A percentile compares a stretch with the other conserved stretches of the same genome.
Evolutionary conservation across 768 basidiomycete genomes (phyloP).

Genomic region (Candolleomyces aberdarensis): DNA sequence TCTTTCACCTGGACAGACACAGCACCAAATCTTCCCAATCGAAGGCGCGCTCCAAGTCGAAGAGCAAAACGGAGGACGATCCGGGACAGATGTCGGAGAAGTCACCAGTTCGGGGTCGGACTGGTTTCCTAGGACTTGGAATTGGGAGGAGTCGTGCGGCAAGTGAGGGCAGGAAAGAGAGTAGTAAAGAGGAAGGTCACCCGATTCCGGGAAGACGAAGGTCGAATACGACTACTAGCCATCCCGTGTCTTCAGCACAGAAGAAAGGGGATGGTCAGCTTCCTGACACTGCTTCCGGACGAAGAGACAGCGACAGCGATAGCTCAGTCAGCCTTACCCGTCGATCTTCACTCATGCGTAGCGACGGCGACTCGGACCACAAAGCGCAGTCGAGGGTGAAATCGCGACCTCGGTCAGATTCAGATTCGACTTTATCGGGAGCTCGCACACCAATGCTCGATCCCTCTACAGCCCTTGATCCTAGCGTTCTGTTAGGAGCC

Average conservation of each 20-base stretch:
- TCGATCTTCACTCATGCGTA: neutral
- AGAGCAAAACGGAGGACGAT: neutral
- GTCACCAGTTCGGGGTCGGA: too few relatives aligned
- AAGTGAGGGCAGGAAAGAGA: too few relatives aligned
- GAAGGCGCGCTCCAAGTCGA: neutral
- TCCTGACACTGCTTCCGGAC: neutral
- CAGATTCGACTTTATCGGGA: slow-evolving; percentile 12
- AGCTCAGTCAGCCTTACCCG: neutral
- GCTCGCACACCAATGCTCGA: slow-evolving; percentile 64
- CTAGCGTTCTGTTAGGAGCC: slow-evolving; percentile 17
- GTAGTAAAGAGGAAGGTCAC: too few relatives aligned
- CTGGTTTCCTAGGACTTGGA: too few relatives aligned
- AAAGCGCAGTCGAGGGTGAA: neutral
- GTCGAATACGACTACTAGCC: too few relatives aligned
- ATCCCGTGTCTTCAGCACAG: too few relatives aligned
- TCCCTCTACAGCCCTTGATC: slow-evolving; percentile 74
- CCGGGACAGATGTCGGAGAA: too few relatives aligned
- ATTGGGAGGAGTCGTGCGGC: too few relatives aligned
- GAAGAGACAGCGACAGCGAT: neutral
- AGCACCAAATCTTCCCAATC: neutral
- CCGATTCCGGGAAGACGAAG: too few relatives aligned
- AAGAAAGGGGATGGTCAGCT: too few relatives aligned
- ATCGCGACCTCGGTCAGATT: slow-evolving; percentile 20
- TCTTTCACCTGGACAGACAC: slow-evolving; percentile 32
- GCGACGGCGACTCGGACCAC: neutral